Percentiles rank a stretch among this genome's conserved stretches.
phyloP scores from a whole-genome alignment of 2,329 filamentous ascomycete species.

The Calycina marina region DNA sequence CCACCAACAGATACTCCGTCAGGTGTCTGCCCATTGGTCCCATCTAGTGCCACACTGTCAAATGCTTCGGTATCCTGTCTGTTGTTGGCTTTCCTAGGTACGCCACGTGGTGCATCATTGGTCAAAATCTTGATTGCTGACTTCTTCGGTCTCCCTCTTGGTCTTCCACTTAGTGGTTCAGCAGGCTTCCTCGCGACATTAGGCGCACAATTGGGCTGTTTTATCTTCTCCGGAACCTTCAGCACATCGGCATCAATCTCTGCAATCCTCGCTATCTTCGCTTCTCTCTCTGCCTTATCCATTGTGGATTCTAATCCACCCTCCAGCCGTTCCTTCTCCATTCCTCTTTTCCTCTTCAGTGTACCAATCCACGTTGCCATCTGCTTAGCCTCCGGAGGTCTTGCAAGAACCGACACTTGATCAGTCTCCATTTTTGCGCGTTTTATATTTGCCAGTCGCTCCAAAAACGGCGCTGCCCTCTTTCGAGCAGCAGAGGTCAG shows the following conservation, averaged over 20 bases:
- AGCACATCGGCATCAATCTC: neutral
- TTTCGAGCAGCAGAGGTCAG: slow-evolving; percentile 19
- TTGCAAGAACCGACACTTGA: slow-evolving; percentile 27
- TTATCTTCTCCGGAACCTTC: too few species aligned
- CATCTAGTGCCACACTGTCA: too few species aligned
- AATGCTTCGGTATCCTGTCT: too few species aligned
- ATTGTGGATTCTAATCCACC: neutral
- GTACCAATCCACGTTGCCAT: neutral
- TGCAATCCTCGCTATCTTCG: neutral
- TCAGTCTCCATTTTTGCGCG: slow-evolving; percentile 50
- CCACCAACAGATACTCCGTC: too few species aligned
- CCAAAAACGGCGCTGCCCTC: slow-evolving; percentile 39
- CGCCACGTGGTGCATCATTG: too few species aligned
- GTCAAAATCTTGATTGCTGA: too few species aligned
- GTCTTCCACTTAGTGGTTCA: too few species aligned
- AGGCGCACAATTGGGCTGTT: too few species aligned
- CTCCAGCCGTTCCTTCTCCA: neutral
- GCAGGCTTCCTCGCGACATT: too few species aligned
- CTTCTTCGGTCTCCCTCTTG: too few species aligned
- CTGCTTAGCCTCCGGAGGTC: neutral
- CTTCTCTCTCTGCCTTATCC: neutral
- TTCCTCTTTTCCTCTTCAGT: neutral
- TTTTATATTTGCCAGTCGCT: slow-evolving; percentile 49
- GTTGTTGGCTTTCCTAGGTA: too few species aligned
- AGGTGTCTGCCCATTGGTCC: too few species aligned